phyloP scores from a whole-genome alignment of 2,329 filamentous ascomycete species.

The Acephala macrosclerotiorum region DNA sequence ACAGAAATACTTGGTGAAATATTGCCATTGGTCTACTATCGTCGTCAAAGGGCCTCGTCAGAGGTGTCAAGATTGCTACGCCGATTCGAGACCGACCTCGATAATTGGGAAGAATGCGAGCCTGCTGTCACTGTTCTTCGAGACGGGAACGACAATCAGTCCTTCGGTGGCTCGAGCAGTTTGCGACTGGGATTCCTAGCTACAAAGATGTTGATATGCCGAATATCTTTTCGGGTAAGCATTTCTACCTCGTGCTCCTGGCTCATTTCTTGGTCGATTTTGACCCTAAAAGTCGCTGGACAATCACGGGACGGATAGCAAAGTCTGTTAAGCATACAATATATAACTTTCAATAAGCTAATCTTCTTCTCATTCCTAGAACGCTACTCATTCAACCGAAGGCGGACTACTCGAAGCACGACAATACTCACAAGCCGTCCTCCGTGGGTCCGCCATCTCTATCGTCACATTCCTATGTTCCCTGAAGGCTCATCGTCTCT shows the following conservation, averaged over 20 bases:
- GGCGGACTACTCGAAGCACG: conserved; percentile 18
- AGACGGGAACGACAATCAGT: conserved; percentile 6
- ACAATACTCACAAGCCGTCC: conserved; percentile 31
- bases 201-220: conserved; percentile 32
- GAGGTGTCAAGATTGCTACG: conserved; percentile 25
- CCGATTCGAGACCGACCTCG: conserved; percentile 28
- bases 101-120: conserved; percentile 34
- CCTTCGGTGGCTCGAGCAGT: conserved; percentile 28
- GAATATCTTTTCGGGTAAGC: conserved; percentile 32
- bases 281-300: neutral
- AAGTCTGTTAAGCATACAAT: neutral
- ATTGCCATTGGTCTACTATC: conserved; percentile 32
- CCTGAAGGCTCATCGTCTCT: conserved; percentile 34
- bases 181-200: conserved; percentile 27
- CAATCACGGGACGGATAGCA: neutral
- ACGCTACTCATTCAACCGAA: conserved; percentile 20
- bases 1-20: conserved; percentile 34
- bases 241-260: neutral
- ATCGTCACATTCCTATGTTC: conserved; percentile 38
- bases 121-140: conserved; percentile 15
- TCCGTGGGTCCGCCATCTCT: conserved; percentile 37
- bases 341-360: neutral
- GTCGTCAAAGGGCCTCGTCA: neutral
- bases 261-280: neutral
- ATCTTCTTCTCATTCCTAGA: neutral